phyloP scores from a whole-genome alignment of 2,329 filamentous ascomycete genomes.

The Didymella lethalis region DNA sequence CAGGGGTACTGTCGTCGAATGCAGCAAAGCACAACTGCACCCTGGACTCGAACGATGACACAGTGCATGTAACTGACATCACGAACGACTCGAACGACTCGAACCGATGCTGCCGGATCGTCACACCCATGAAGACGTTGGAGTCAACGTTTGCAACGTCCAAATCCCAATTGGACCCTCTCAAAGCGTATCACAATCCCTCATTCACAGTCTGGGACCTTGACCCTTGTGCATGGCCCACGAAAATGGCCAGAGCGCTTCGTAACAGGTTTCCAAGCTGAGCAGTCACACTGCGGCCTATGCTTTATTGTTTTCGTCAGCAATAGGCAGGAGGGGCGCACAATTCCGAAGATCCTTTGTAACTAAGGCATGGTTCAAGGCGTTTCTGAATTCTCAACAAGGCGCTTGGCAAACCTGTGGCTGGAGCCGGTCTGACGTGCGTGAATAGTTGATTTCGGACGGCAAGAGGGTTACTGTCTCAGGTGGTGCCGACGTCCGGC shows the following conservation, averaged over 20 bases:
- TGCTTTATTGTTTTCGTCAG: conserved; percentile 1
- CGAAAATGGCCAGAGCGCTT: background rate
- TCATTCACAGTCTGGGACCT: background rate
- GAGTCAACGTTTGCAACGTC: background rate
- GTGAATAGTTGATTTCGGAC: background rate
- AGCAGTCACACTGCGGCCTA: background rate
- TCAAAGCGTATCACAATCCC: background rate
- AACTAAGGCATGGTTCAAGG: background rate
- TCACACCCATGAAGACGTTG: background rate
- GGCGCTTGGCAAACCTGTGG: background rate
- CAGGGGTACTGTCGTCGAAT: conserved; percentile 3
- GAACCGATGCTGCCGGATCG: conserved; percentile 9
- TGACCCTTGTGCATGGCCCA: background rate
- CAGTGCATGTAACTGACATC: conserved; percentile 18
- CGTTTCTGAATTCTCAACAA: background rate
- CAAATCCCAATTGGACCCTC: conserved; percentile 2
- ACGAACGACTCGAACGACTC: background rate
- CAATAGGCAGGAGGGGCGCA: background rate
- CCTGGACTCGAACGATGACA: conserved; percentile 13
- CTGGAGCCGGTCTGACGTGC: conserved; percentile 1
- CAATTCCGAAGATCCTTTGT: background rate
- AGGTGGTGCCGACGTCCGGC: background rate
- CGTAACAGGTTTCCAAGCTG: background rate
- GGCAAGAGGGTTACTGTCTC: background rate
- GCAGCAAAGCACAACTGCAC: background rate